phyloP scores from a whole-genome alignment of 2,329 filamentous ascomycete species.

The Ciborinia camelliae region DNA sequence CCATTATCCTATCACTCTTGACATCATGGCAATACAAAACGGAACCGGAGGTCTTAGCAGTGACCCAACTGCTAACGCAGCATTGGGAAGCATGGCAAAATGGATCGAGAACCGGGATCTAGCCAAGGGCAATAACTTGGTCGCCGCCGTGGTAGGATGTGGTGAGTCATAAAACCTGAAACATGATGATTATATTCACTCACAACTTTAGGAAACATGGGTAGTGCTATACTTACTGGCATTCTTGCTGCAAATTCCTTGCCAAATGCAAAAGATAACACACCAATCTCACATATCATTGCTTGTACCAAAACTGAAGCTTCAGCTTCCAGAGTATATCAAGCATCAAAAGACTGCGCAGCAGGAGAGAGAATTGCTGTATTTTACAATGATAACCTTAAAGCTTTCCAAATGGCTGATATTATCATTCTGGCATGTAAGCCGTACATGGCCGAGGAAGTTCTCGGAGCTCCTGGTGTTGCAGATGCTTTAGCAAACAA shows the following conservation, averaged over 20 bases:
- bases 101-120: slow-evolving; percentile 2
- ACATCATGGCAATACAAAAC: neutral
- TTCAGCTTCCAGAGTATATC: slow-evolving; percentile 12
- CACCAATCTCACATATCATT: slow-evolving; percentile 18
- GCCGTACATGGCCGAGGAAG: slow-evolving; percentile 18
- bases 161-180: slow-evolving; percentile 12
- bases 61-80: neutral
- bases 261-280: neutral
- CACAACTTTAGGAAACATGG: slow-evolving; percentile 14
- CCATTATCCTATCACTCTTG: neutral
- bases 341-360: slow-evolving; percentile 6
- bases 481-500: slow-evolving; percentile 17
- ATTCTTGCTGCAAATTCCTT: slow-evolving; percentile 8
- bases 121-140: neutral
- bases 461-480: slow-evolving; percentile 14
- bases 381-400: slow-evolving; percentile 12
- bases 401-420: slow-evolving; percentile 13
- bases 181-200: neutral
- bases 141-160: slow-evolving; percentile 18
- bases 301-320: slow-evolving; percentile 16
- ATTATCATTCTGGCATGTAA: slow-evolving; percentile 16
- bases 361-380: slow-evolving; percentile 10
- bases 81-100: slow-evolving; percentile 3
- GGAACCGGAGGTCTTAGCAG: neutral
- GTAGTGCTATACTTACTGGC: slow-evolving; percentile 13